These are phyloP conservation scores for Paramecium bursaria DNA, from an alignment of 73 alveolate genomes.

Conservation along the genomic window DNA sequence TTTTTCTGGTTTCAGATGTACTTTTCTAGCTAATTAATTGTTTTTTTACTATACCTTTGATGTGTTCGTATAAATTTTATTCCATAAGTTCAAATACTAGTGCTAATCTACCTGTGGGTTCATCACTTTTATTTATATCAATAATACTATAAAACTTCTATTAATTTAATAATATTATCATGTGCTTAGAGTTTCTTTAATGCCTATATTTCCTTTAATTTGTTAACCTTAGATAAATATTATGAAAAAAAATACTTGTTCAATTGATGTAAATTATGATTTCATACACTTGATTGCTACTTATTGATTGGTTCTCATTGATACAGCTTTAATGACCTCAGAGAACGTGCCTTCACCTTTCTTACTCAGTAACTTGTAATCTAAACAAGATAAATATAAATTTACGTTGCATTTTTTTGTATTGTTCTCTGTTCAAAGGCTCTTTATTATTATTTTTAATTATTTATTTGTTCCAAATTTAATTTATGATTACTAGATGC, in stretches of 20 bases:
- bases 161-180: slow-evolving; percentile 94
- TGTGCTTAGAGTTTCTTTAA: slow-evolving; percentile 94
- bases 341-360: slow-evolving; percentile 98
- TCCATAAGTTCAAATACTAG: slow-evolving; percentile 92
- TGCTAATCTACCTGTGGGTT: slow-evolving; percentile 83
- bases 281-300: slow-evolving; percentile 98
- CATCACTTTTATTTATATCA: slow-evolving; percentile 66
- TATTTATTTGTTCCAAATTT: background rate
- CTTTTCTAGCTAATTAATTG: slow-evolving; percentile 43
- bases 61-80: slow-evolving; percentile 83
- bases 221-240: slow-evolving; percentile 71
- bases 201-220: slow-evolving; percentile 85
- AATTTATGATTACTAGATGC: background rate
- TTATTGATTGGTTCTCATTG: slow-evolving; percentile 86
- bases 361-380: slow-evolving; percentile 79
- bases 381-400: background rate
- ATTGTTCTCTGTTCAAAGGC: no score
- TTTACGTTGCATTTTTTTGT: slow-evolving; percentile 31
- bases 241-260: slow-evolving; percentile 77
- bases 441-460: no score
- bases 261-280: slow-evolving; percentile 83
- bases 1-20: slow-evolving; percentile 63
- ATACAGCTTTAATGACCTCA: slow-evolving; percentile 98
- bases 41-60: slow-evolving; percentile 68
- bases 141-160: slow-evolving; percentile 59